These are phyloP conservation scores for Elongisporangium undulatum DNA, from an alignment of 352 stramenopile species.

Conservation along the genomic window DNA sequence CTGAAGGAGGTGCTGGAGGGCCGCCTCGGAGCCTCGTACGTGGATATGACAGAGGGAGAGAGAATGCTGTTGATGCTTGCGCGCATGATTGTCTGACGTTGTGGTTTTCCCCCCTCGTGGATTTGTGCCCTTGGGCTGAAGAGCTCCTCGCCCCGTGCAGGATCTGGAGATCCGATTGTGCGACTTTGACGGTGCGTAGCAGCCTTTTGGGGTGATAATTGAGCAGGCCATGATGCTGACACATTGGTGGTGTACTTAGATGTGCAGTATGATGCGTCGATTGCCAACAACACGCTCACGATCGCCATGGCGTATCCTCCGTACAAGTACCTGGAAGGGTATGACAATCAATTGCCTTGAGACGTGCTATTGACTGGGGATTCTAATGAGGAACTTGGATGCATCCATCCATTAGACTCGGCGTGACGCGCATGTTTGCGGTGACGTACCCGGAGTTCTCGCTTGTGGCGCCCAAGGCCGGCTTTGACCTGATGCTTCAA, in stretches of 20 bases:
- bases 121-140: conserved; percentile 13
- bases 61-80: not conserved
- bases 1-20: conserved; percentile 79
- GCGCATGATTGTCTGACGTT: not conserved
- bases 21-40: conserved; percentile 65
- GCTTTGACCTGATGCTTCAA: conserved; percentile 78
- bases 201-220: not conserved
- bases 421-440: conserved; percentile 64
- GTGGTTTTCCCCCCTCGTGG: not conserved
- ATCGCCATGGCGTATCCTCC: conserved; percentile 77
- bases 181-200: conserved; percentile 73
- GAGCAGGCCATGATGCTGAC: not conserved
- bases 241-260: conserved; percentile 26
- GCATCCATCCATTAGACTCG: conserved; percentile 22
- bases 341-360: not conserved
- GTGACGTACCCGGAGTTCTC: conserved; percentile 73
- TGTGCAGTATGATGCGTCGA: conserved; percentile 82
- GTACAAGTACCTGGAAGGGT: conserved; percentile 69
- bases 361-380: not conserved
- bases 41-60: conserved; percentile 2
- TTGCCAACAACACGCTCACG: conserved; percentile 55
- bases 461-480: conserved; percentile 52
- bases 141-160: conserved; percentile 69
- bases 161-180: conserved; percentile 74
- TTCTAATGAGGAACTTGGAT: not conserved